Base-by-base conservation (phyloP, 345 rosid species). In the Acer saccharum region DNA sequence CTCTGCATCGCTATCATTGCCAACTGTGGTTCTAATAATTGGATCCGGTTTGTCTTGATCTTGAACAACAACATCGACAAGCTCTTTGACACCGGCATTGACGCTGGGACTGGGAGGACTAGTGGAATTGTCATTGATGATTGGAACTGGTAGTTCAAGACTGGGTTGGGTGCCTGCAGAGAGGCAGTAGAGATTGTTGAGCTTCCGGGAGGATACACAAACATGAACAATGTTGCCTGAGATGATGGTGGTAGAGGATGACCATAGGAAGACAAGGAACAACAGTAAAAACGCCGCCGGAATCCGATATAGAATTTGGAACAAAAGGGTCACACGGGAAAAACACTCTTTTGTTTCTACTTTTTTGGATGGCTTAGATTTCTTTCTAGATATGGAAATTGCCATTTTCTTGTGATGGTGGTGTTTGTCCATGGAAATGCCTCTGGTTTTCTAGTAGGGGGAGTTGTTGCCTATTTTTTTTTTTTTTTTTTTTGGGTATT, bases 151-250 rank as follows among this genome's bases (percentile, higher is more conserved):
- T 80, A 86, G 77, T 35, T 73, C 89, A 64, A 87, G 77, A 50
- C 76, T 85, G 2, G 93, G 91, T 21, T 86, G 92, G 6, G 94
- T 69, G 41, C 98, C 97, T 0, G 98, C 98, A 1, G 98, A 91
- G 80, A 95, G 88, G 80, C 98, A 93, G 74, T 87, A 94, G 63
- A 84, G 92, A 71, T 89, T 87, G 82, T 72, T 89, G 84, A 95
- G 95, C 82, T 91, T 91, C 43, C 97, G 87, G 1, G 95, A 93
- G 13, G 97, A 93, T 57, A 93, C 77, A 63, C 97, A 93, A 20
- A 93, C 83, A 6, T 89, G 97, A 73, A 90, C 86, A 16, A 89
- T 84, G 32, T 90, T 86, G 54, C 90, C 86, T 8, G 95, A 91
- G 79, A 93, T 87, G 82, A 90, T 78, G 55, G 94, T 89, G 72